These are phyloP conservation scores for Neofusicoccum sp. DNA, from an alignment of 2,329 filamentous ascomycete species.

Conservation along the genomic window DNA sequence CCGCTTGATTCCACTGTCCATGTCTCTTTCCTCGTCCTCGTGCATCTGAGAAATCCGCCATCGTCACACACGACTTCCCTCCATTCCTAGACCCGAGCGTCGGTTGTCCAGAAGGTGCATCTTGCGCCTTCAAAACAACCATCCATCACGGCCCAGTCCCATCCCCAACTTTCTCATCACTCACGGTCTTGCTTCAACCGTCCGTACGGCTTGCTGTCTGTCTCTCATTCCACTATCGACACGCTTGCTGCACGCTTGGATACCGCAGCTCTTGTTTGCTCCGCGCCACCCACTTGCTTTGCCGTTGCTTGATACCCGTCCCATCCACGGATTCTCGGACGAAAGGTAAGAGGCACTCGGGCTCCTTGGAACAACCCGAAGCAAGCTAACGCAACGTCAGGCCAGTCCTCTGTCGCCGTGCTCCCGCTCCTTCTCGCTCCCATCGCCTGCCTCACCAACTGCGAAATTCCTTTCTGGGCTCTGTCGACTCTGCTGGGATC, in stretches of 20 bases:
- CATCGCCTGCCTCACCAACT: not conserved
- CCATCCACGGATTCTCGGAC: not conserved
- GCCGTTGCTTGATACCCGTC: conserved; percentile 14
- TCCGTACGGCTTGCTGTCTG: conserved; percentile 15
- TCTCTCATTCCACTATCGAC: conserved; percentile 19
- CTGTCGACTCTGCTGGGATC: not conserved
- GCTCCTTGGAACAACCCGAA: not conserved
- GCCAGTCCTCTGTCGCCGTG: not conserved
- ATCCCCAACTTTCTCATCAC: conserved; percentile 6
- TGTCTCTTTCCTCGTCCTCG: conserved; percentile 1
- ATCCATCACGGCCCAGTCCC: not conserved
- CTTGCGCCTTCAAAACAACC: not conserved
- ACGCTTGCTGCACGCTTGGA: conserved; percentile 19
- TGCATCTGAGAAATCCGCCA: not conserved
- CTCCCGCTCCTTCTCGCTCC: not conserved
- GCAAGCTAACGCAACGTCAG: not conserved
- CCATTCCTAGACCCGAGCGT: not conserved
- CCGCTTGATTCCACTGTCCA: not conserved
- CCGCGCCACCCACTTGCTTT: conserved; percentile 15
- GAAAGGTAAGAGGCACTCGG: not conserved
- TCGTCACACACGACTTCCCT: conserved; percentile 4
- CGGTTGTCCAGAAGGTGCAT: conserved; percentile 1
- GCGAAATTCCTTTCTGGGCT: not conserved
- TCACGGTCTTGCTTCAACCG: conserved; percentile 11
- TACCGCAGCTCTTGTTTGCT: conserved; percentile 18